Evolutionary conservation across 2,329 filamentous ascomycete genomes (phyloP), one percentile per base, ranked within the genome.

Genomic region (Furcasterigmium furcatum): DNA sequence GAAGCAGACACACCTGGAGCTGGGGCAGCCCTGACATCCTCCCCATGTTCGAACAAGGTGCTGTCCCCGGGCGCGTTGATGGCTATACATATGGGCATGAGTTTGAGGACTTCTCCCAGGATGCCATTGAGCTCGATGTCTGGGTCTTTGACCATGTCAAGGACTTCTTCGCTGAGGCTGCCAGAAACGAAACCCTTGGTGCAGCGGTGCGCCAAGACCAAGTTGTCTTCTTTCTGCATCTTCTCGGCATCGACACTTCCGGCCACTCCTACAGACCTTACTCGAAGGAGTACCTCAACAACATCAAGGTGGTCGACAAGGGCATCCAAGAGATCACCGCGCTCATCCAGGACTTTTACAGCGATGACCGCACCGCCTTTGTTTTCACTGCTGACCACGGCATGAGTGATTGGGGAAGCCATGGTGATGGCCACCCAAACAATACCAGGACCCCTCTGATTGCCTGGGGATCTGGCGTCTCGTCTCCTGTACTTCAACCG

Each of bases 381-480:
- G 82, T 99, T 14, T 99, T 99, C 62, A 99, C 95, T 2, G 94
- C 94, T 8, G 94, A 99, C 60, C 94, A 99, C 64, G 94, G 94
- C 16, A 99, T 99, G 94, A 97, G 90, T 60, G 94, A 99, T 66
- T 96, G 88, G 85, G 94, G 95, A n/a, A 97, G 91, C 56, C 95
- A 99, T 63, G 95, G 95, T 30, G 94, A 99, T 64, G 94, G 94
- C 8, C 91, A 99, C 66, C 94, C 94, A 1, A 88, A 99, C 64
- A 99, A 97, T 58, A 99, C 94, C 4, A 82, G 94, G 42, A 99
- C 94, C 1, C 94, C 94, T 1, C 72, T 99, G 25, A 88, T 99
- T 54, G 84, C 80, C 3, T 99, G 94, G 94, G 94, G 94, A 10
- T 90, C 94, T 44, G 94, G 94, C 9, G 81, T 97, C 32, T 90